phyloP scores from a whole-genome alignment of 2,329 filamentous ascomycete genomes.

The Apiospora marii region DNA sequence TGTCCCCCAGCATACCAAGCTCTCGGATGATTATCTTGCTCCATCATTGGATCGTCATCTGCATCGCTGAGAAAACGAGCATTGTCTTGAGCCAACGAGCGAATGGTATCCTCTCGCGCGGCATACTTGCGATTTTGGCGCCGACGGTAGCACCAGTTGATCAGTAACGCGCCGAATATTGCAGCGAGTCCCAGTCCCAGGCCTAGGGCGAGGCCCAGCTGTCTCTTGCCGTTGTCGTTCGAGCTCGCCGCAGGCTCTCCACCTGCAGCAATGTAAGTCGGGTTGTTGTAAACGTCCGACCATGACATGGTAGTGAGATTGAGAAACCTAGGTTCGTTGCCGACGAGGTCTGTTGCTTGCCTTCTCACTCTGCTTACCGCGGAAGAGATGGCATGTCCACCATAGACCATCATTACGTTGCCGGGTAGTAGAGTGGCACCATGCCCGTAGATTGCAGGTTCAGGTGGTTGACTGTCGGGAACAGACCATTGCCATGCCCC shows the following conservation, averaged over 20 bases:
- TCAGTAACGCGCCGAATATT: slow-evolving; percentile 53
- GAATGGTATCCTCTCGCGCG: slow-evolving; percentile 54
- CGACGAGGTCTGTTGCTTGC: slow-evolving; percentile 36
- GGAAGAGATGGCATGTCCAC: slow-evolving; percentile 61
- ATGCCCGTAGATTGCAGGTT: slow-evolving; percentile 65
- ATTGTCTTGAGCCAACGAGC: slow-evolving; percentile 58
- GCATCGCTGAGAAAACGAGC: slow-evolving; percentile 48
- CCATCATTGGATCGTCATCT: slow-evolving; percentile 56
- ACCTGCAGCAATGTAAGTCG: slow-evolving; percentile 36
- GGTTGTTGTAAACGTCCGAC: slow-evolving; percentile 59
- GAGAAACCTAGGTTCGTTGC: slow-evolving; percentile 53
- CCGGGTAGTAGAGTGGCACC: slow-evolving; percentile 69
- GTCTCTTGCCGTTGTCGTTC: slow-evolving; percentile 42
- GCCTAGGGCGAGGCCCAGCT: slow-evolving; percentile 69
- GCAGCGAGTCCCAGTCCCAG: slow-evolving; percentile 69
- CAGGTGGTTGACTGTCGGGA: slow-evolving; percentile 59
- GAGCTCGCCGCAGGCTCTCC: slow-evolving; percentile 32
- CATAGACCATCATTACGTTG: slow-evolving; percentile 73
- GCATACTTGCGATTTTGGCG: slow-evolving; percentile 49
- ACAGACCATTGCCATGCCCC: slow-evolving; percentile 76
- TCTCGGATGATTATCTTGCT: slow-evolving; percentile 44
- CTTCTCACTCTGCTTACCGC: slow-evolving; percentile 45
- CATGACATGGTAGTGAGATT: slow-evolving; percentile 66
- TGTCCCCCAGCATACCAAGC: slow-evolving; percentile 56
- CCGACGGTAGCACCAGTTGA: slow-evolving; percentile 59